Percentiles rank a stretch among this genome's conserved stretches.
Evolutionary conservation across 2,329 filamentous ascomycete genomes (phyloP).

Genomic region (Colletotrichum sp.): DNA sequence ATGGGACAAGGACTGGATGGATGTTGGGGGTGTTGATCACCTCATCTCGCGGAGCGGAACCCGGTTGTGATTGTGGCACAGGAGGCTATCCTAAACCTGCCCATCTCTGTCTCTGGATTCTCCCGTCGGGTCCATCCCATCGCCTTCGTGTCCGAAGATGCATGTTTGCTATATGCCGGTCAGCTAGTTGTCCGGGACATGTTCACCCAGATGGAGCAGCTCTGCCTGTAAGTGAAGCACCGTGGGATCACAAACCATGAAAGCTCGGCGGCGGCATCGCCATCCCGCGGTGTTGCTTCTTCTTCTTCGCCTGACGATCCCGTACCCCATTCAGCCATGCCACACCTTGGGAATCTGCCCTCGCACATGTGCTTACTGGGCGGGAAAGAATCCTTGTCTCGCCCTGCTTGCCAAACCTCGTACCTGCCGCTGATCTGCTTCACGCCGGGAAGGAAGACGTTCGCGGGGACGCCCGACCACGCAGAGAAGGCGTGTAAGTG

Average conservation of each 20-base stretch:
- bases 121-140: background rate
- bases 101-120: background rate
- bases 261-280: background rate
- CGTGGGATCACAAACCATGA: slow-evolving; percentile 1
- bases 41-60: background rate
- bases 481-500: background rate
- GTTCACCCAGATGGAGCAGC: background rate
- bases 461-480: background rate
- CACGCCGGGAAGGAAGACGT: background rate
- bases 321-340: background rate
- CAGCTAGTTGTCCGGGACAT: background rate
- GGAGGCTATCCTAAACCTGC: background rate
- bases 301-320: background rate
- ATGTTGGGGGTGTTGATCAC: background rate
- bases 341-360: background rate
- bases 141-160: background rate
- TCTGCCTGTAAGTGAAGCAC: background rate
- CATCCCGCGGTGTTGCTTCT: background rate
- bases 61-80: background rate
- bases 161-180: background rate
- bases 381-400: background rate
- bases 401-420: background rate
- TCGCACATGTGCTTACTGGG: background rate
- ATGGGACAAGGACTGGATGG: background rate
- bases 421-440: background rate